phyloP scores from a whole-genome alignment of 192 early-diverging fungal genomes.

The Coemansia sp. region DNA sequence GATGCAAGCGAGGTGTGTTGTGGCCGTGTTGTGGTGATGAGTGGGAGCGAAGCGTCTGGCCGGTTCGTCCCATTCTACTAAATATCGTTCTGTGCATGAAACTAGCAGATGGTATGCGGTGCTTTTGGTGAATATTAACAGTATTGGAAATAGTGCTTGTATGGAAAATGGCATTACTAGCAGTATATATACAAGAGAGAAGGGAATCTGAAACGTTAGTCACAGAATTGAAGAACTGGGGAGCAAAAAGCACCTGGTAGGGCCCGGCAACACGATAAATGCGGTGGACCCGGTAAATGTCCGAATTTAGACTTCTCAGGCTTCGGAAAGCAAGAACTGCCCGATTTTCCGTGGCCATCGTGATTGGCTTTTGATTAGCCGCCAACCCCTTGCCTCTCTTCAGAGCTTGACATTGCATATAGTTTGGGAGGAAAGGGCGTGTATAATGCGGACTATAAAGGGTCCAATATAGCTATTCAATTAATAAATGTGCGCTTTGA shows the following conservation, averaged over 20 bases:
- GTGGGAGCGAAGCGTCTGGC: constrained; percentile 24
- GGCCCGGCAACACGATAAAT: background rate
- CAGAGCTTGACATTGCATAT: background rate
- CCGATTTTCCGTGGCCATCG: background rate
- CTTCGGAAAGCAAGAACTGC: background rate
- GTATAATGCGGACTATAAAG: too few species aligned
- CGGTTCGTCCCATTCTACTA: constrained; percentile 44
- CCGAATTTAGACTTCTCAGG: background rate
- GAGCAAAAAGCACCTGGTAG: background rate
- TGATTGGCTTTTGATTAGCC: constrained; percentile 3
- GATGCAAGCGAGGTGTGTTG: constrained; percentile 24
- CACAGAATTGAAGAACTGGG: background rate
- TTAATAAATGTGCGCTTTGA: too few species aligned
- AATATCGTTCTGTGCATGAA: constrained; percentile 31
- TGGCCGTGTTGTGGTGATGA: constrained; percentile 4
- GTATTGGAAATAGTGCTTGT: background rate
- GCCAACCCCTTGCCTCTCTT: background rate
- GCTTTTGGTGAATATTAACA: background rate
- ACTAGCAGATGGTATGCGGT: background rate
- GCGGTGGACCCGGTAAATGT: background rate
- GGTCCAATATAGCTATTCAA: too few species aligned
- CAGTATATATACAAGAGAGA: constrained; percentile 1
- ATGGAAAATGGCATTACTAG: background rate
- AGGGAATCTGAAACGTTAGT: background rate
- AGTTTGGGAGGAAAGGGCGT: too few species aligned